Percentiles rank a stretch among this genome's conserved stretches.
These are phyloP conservation scores for Nevesoporus exiguus DNA, from an alignment of 768 basidiomycete genomes.

Conservation along the genomic window DNA sequence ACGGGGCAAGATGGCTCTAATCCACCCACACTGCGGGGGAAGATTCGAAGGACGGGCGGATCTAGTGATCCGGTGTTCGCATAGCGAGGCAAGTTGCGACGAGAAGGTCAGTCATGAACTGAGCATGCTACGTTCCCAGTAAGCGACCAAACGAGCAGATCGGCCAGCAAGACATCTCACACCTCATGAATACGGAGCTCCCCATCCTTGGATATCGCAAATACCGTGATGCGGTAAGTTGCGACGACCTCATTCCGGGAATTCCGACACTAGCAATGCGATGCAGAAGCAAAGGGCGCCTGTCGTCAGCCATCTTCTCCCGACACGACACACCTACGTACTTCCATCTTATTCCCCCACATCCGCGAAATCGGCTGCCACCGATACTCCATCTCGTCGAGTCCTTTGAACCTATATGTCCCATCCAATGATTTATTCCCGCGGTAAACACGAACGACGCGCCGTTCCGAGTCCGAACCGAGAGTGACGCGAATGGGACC, in stretches of 20 bases:
- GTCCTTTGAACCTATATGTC: slow-evolving; percentile 20
- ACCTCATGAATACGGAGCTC: slow-evolving; percentile 31
- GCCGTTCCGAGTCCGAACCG: background rate
- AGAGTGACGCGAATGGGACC: slow-evolving; percentile 21
- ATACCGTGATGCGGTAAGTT: slow-evolving; percentile 29
- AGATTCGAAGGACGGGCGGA: background rate
- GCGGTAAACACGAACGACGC: slow-evolving; percentile 12
- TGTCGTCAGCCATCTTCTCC: background rate
- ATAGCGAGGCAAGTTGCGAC: slow-evolving; percentile 33
- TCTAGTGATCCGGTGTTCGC: slow-evolving; percentile 29
- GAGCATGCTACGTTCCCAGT: slow-evolving; percentile 16
- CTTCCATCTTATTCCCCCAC: slow-evolving; percentile 20
- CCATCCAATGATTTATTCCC: slow-evolving; percentile 1
- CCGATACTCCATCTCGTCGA: slow-evolving; percentile 23
- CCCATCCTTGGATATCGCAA: slow-evolving; percentile 31
- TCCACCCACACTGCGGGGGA: background rate
- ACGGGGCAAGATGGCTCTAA: background rate
- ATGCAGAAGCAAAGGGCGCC: background rate
- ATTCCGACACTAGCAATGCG: slow-evolving; percentile 20
- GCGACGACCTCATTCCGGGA: slow-evolving; percentile 24
- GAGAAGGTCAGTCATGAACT: slow-evolving; percentile 27
- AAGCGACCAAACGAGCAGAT: background rate
- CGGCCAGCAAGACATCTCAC: background rate
- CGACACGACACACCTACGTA: slow-evolving; percentile 6
- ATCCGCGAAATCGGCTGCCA: slow-evolving; percentile 19